Conservation (phyloP, 2,329 filamentous ascomycete genomes). For the Exophiala sp. region DNA sequence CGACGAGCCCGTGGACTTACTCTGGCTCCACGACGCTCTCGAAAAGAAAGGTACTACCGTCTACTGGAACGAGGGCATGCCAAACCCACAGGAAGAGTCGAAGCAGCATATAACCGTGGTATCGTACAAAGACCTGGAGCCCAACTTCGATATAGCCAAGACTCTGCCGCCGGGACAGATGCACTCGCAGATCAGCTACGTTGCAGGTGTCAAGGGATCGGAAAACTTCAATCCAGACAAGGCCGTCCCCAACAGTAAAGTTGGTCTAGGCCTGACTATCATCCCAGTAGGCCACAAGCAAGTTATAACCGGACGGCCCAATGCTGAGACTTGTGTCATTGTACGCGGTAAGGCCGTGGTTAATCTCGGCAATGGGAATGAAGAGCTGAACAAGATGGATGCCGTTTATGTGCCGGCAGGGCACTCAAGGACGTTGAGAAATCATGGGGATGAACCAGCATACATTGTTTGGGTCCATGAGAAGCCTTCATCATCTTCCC, state of each 20-base stretch:
- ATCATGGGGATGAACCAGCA: neutral
- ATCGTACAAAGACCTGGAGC: neutral
- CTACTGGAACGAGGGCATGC: neutral
- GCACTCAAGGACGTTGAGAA: neutral
- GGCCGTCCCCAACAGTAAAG: neutral
- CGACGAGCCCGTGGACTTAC: neutral
- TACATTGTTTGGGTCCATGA: neutral
- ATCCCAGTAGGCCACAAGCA: neutral
- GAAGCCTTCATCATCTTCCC: neutral
- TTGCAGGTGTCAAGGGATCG: neutral
- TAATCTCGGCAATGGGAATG: neutral
- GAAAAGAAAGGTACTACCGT: conserved; percentile 1
- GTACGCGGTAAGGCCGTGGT: neutral
- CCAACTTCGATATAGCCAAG: neutral
- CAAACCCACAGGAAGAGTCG: neutral
- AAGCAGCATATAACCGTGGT: neutral
- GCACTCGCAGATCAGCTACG: neutral
- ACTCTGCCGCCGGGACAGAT: neutral
- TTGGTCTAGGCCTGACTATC: neutral
- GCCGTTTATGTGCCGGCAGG: conserved; percentile 1
- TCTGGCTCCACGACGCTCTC: conserved; percentile 3
- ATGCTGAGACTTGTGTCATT: conserved; percentile 1
- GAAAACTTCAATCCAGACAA: neutral
- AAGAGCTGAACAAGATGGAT: neutral
- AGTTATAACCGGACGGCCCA: neutral